phyloP scores from a whole-genome alignment of 192 early-diverging fungal species.

The Phycomyces blakesleeanus region DNA sequence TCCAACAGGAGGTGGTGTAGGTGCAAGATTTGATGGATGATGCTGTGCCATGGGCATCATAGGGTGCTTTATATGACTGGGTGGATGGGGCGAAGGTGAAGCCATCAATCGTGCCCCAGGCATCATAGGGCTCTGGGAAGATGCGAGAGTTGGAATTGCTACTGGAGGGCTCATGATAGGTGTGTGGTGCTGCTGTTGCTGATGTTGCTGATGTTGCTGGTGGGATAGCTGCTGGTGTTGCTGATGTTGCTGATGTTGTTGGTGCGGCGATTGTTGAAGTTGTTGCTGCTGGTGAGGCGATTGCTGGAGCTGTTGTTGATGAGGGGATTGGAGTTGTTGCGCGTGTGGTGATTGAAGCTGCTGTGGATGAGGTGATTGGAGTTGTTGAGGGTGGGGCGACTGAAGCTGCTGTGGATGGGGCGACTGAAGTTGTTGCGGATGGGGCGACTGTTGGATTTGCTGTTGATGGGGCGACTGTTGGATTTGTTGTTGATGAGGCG shows the following conservation, averaged over 20 bases:
- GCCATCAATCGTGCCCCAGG: no score
- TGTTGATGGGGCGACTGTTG: neutral
- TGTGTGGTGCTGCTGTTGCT: no score
- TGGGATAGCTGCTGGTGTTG: slow-evolving; percentile 4
- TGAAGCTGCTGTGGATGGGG: neutral
- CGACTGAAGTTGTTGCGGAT: neutral
- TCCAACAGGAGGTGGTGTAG: no score
- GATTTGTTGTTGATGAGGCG: slow-evolving; percentile 8
- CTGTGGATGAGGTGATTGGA: neutral
- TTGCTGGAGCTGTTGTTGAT: neutral
- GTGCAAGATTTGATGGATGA: no score
- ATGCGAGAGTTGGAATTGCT: no score
- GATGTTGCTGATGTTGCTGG: neutral
- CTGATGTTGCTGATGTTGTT: neutral
- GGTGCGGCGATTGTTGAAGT: neutral
- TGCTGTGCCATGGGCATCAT: neutral
- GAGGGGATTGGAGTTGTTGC: no score
- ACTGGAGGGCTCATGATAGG: no score
- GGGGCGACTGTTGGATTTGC: neutral
- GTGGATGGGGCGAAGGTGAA: neutral
- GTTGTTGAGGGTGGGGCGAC: neutral
- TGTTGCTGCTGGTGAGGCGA: neutral
- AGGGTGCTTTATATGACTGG: neutral
- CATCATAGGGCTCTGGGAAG: no score
- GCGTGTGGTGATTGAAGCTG: no score